Conservation (phyloP, 208 protist genomes). For the Acanthamoeba sp. region DNA sequence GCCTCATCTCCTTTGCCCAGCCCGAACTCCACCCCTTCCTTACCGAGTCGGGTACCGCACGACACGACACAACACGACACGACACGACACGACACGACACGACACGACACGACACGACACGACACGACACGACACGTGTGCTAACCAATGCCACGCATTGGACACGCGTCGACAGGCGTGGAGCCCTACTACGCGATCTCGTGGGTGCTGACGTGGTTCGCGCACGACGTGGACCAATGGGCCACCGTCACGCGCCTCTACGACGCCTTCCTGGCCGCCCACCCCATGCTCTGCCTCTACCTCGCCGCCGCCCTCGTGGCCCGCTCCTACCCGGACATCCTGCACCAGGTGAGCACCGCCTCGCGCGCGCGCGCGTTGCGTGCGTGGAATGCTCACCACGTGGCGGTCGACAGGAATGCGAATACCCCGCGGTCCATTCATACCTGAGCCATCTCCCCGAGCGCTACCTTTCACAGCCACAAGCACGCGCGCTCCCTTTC, state of each 20-base stretch:
- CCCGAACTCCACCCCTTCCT: slow-evolving; percentile 27
- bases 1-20: slow-evolving; percentile 12
- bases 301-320: not conserved
- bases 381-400: not conserved
- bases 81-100: too few species aligned
- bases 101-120: too few species aligned
- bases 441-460: slow-evolving; percentile 48
- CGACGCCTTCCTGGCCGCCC: slow-evolving; percentile 45
- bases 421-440: slow-evolving; percentile 48
- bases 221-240: slow-evolving; percentile 67
- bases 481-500: too few species aligned
- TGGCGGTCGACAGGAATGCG: not conserved
- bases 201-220: slow-evolving; percentile 73
- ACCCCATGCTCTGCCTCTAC: slow-evolving; percentile 67
- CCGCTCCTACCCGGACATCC: not conserved
- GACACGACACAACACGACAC: not conserved
- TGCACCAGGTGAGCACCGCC: not conserved
- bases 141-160: not conserved
- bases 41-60: not conserved
- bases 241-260: slow-evolving; percentile 54
- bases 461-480: not conserved
- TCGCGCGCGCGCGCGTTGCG: not conserved
- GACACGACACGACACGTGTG: too few species aligned
- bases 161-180: not conserved
- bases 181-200: slow-evolving; percentile 66